These are phyloP conservation scores for Epicoccum sorghinum DNA, from an alignment of 2,329 filamentous ascomycete species.

Conservation along the genomic window DNA sequence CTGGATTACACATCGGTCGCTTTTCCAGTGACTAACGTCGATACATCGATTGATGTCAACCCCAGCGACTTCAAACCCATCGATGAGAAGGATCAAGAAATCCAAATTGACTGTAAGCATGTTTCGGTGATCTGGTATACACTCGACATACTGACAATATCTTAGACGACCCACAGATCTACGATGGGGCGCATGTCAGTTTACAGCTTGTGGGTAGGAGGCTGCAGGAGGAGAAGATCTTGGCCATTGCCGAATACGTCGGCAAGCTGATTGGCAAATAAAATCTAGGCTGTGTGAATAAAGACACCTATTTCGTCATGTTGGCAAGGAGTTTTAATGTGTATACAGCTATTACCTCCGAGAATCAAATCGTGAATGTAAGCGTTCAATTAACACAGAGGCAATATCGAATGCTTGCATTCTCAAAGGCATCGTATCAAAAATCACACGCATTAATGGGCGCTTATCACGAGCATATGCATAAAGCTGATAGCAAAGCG, in stretches of 20 bases:
- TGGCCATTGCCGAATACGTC: slow-evolving; percentile 45
- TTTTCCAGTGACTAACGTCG: slow-evolving; percentile 43
- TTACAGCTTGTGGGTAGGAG: slow-evolving; percentile 47
- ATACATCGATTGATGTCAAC: slow-evolving; percentile 35
- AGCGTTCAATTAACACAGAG: too few relatives aligned
- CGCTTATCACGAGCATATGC: too few relatives aligned
- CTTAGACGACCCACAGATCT: slow-evolving; percentile 48
- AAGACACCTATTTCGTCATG: too few relatives aligned
- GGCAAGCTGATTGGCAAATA: slow-evolving; percentile 29
- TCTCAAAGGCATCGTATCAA: too few relatives aligned
- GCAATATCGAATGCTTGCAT: too few relatives aligned
- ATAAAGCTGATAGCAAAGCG: too few relatives aligned
- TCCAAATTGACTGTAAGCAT: slow-evolving; percentile 38
- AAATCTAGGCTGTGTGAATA: too few relatives aligned
- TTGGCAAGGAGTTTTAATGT: too few relatives aligned
- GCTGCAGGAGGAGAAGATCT: slow-evolving; percentile 48
- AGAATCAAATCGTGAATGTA: too few relatives aligned
- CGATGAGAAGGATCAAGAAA: slow-evolving; percentile 33
- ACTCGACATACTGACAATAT: slow-evolving; percentile 8
- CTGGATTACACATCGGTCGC: slow-evolving; percentile 44
- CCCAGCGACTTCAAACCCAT: slow-evolving; percentile 33
- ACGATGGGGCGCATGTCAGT: slow-evolving; percentile 46
- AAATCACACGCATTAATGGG: too few relatives aligned
- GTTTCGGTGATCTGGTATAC: not conserved
- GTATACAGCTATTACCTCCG: too few relatives aligned